Conservation (phyloP, 1,284 basidiomycete genomes). For the Ceratorhiza oryzae-sativae region DNA sequence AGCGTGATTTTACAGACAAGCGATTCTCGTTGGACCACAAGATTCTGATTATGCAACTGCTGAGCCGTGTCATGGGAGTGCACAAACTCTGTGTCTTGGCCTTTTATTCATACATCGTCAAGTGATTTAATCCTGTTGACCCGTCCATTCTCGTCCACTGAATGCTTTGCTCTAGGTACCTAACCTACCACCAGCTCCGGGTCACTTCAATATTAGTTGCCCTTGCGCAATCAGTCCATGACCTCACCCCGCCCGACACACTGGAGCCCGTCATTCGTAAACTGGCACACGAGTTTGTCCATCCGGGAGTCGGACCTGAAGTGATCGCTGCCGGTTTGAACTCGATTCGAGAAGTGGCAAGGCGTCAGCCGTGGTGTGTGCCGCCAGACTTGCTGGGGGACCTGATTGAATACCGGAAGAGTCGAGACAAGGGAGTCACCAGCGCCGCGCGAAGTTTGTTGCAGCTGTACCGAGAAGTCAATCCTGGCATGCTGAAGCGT, state of each 20-base stretch:
- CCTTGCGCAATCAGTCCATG: slow-evolving; percentile 95
- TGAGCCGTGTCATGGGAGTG: slow-evolving; percentile 92
- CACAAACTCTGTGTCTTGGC: slow-evolving; percentile 94
- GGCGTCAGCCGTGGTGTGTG: slow-evolving; percentile 96
- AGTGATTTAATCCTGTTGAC: slow-evolving; percentile 48
- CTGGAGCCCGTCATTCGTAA: slow-evolving; percentile 91
- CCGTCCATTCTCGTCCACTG: not conserved
- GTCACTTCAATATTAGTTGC: slow-evolving; percentile 95
- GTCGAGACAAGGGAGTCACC: slow-evolving; percentile 92
- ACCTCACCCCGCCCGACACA: slow-evolving; percentile 93
- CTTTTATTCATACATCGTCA: slow-evolving; percentile 97
- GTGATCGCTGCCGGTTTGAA: slow-evolving; percentile 97
- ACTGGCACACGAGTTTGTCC: slow-evolving; percentile 94
- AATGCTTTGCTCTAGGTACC: slow-evolving; percentile 66
- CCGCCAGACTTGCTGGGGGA: slow-evolving; percentile 92
- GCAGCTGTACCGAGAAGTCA: slow-evolving; percentile 95
- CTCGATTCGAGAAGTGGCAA: slow-evolving; percentile 90
- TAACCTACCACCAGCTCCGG: slow-evolving; percentile 91
- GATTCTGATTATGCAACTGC: slow-evolving; percentile 95
- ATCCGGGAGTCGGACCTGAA: slow-evolving; percentile 95
- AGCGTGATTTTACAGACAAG: slow-evolving; percentile 65
- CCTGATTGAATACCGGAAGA: slow-evolving; percentile 93
- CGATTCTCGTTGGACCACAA: slow-evolving; percentile 96
- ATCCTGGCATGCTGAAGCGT: slow-evolving; percentile 90
- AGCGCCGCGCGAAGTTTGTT: slow-evolving; percentile 88